Evolutionary conservation across 306 rosid genomes (phyloP).

Genomic region (Castanospermum australe): DNA sequence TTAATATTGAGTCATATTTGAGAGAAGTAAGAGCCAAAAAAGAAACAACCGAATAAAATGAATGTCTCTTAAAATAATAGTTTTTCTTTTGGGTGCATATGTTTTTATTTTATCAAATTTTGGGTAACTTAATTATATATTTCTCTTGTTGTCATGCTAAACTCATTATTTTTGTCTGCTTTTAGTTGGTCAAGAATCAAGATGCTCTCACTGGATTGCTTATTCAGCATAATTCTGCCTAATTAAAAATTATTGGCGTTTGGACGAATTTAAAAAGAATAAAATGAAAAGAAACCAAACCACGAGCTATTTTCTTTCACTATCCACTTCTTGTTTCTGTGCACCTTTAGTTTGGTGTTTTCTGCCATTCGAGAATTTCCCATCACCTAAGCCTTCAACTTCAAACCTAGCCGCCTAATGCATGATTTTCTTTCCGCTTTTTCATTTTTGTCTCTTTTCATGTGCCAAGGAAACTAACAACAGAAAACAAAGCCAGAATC

Average conservation of each 20-base stretch:
- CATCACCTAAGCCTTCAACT: slow-evolving; percentile 16
- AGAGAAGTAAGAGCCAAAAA: too few species aligned
- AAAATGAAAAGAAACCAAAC: neutral
- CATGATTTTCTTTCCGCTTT: neutral
- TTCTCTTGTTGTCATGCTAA: too few species aligned
- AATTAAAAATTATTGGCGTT: neutral
- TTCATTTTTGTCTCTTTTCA: slow-evolving; percentile 31
- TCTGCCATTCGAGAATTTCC: neutral
- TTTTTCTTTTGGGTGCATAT: too few species aligned
- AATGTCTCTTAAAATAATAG: too few species aligned
- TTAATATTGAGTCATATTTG: too few species aligned
- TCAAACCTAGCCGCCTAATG: neutral
- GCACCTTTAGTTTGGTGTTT: slow-evolving; percentile 20
- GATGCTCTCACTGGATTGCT: too few species aligned
- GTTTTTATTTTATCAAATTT: too few species aligned
- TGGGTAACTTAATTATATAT: too few species aligned
- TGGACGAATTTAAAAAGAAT: neutral
- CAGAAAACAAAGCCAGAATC: neutral
- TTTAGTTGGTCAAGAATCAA: too few species aligned
- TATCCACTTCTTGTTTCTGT: slow-evolving; percentile 2
- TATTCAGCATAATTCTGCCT: neutral
- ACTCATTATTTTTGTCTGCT: too few species aligned
- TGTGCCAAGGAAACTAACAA: neutral
- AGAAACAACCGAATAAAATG: neutral
- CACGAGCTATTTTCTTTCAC: neutral